A percentile compares a stretch with the other conserved stretches of the same genome.
These are phyloP conservation scores for Bauhinia variegata DNA, from an alignment of 306 rosid species.

Conservation along the genomic window DNA sequence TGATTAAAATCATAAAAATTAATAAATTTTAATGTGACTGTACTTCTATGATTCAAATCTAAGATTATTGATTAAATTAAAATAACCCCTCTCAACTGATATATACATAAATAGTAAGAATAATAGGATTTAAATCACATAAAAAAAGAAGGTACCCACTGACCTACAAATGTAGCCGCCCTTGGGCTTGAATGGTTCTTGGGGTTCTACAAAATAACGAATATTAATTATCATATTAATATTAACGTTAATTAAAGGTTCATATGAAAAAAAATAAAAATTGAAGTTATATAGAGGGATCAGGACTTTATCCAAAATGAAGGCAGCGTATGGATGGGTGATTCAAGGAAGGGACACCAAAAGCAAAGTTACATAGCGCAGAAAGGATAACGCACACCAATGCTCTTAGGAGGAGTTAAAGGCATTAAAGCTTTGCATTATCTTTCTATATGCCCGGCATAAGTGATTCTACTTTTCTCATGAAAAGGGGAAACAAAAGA, in stretches of 20 bases:
- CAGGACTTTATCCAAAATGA: conserved; percentile 44
- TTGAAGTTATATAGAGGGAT: too few species aligned
- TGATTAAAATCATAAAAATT: too few species aligned
- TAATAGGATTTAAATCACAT: too few species aligned
- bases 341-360: conserved; percentile 51
- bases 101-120: too few species aligned
- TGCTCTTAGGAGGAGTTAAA: conserved; percentile 45
- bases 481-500: conserved; percentile 47
- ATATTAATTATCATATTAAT: too few species aligned
- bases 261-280: too few species aligned
- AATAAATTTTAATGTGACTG: too few species aligned
- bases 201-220: not conserved
- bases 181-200: conserved; percentile 38
- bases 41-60: too few species aligned
- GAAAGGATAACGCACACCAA: conserved; percentile 68
- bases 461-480: conserved; percentile 69
- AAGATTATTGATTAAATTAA: too few species aligned
- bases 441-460: conserved; percentile 66
- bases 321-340: conserved; percentile 50
- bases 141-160: not conserved
- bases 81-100: too few species aligned
- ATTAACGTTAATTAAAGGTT: too few species aligned
- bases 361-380: conserved; percentile 60
- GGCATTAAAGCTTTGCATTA: conserved; percentile 69
- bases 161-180: conserved; percentile 30